These are phyloP conservation scores for Coprinellus micaceus DNA, from an alignment of 768 basidiomycete species.

Conservation along the genomic window DNA sequence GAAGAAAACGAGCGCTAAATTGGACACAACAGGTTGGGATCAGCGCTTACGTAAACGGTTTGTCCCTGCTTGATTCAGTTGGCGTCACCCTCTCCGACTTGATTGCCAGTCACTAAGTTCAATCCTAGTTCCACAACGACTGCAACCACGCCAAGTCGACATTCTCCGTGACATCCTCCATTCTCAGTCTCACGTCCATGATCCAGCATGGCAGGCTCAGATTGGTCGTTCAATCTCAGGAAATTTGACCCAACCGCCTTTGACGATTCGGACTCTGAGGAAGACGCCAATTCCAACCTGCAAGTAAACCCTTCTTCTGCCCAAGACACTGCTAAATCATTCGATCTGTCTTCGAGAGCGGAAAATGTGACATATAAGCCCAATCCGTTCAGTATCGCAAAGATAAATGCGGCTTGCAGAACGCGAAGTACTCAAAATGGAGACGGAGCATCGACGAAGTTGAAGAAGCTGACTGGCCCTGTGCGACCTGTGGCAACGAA, in stretches of 20 bases:
- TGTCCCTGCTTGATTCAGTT: too few relatives aligned
- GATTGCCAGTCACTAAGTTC: too few relatives aligned
- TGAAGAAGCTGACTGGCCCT: too few relatives aligned
- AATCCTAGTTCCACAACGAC: too few relatives aligned
- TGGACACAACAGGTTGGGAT: too few relatives aligned
- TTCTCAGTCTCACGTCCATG: neutral
- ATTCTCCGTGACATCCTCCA: too few relatives aligned
- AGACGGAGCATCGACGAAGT: too few relatives aligned
- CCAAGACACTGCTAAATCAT: constrained; percentile 3
- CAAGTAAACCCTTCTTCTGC: neutral
- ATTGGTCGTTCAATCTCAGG: constrained; percentile 7
- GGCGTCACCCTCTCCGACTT: too few relatives aligned
- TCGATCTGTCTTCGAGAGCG: constrained; percentile 58
- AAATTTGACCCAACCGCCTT: neutral
- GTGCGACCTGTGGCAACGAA: too few relatives aligned
- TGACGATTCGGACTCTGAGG: constrained; percentile 1
- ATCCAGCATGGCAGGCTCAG: neutral
- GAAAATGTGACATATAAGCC: constrained; percentile 66
- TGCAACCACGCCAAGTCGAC: too few relatives aligned
- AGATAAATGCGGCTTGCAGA: constrained; percentile 54
- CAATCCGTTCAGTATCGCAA: constrained; percentile 80
- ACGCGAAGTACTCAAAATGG: neutral
- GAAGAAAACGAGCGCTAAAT: too few relatives aligned
- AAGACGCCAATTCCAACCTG: neutral
- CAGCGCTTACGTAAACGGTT: too few relatives aligned